Conservation (phyloP, 2,329 filamentous ascomycete genomes). For the Simplicillium aogashimaense region DNA sequence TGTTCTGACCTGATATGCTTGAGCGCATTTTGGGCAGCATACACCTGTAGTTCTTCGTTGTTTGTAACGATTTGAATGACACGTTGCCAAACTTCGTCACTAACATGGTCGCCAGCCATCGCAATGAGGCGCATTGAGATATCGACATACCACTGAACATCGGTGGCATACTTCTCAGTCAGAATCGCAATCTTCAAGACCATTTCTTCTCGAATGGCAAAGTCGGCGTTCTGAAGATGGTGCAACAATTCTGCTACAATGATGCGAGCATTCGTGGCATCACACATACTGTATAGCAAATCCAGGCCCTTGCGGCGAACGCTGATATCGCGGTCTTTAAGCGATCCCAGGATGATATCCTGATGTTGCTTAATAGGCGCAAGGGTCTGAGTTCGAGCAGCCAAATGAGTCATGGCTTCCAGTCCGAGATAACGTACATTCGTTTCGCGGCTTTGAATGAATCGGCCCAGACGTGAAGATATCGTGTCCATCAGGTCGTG, state of each 20-base stretch:
- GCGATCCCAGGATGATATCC: constrained; percentile 84
- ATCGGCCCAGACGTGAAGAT: constrained; percentile 80
- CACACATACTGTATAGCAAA: constrained; percentile 98
- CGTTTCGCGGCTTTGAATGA: constrained; percentile 93
- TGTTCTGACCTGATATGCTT: constrained; percentile 88
- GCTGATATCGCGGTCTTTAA: constrained; percentile 94
- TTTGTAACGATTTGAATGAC: constrained; percentile 99
- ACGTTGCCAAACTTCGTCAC: constrained; percentile 97
- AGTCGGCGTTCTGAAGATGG: constrained; percentile 93
- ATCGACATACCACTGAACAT: constrained; percentile 98
- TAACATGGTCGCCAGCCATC: constrained; percentile 96
- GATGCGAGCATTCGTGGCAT: constrained; percentile 82
- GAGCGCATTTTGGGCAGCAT: constrained; percentile 86
- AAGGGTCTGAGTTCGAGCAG: constrained; percentile 83
- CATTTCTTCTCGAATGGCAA: constrained; percentile 98
- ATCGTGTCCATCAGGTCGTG: constrained; percentile 94
- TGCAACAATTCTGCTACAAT: constrained; percentile 91
- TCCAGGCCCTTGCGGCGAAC: constrained; percentile 93
- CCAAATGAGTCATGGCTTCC: constrained; percentile 97
- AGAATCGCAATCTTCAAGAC: constrained; percentile 97
- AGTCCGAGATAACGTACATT: constrained; percentile 94
- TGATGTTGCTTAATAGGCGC: constrained; percentile 98
- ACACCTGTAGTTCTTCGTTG: constrained; percentile 95
- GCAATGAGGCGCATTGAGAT: constrained; percentile 90
- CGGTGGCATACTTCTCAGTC: constrained; percentile 96